Percentiles rank a stretch among this genome's conserved stretches.
Conservation (phyloP, 140 eudicot species). For the Stevia rebaudiana region DNA sequence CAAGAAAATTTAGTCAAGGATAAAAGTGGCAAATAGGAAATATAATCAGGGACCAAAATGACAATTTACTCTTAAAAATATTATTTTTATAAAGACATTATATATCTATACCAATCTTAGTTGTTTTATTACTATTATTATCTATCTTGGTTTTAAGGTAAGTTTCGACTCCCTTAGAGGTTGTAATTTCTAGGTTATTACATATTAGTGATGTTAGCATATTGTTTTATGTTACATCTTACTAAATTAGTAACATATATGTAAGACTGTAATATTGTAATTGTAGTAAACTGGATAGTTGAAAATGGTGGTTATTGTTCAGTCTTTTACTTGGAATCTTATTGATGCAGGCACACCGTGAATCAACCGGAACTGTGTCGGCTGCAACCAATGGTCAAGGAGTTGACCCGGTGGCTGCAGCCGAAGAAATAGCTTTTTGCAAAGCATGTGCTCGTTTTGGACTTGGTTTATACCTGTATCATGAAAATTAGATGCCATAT, state of each 20-base stretch:
- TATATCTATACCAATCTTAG: no score
- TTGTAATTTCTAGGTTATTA: background rate
- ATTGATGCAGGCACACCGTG: conserved; percentile 79
- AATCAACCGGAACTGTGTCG: conserved; percentile 82
- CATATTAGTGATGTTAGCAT: background rate
- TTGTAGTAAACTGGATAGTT: background rate
- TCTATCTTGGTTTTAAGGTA: background rate
- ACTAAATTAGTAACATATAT: background rate
- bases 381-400: conserved; percentile 24
- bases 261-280: background rate
- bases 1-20: no score
- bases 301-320: background rate
- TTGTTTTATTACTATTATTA: no score
- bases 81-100: no score
- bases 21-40: no score
- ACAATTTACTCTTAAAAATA: no score
- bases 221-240: background rate
- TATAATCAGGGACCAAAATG: no score
- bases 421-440: conserved; percentile 90
- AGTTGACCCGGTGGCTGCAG: conserved; percentile 88
- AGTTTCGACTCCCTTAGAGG: background rate
- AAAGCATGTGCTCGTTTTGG: conserved; percentile 98
- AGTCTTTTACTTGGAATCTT: conserved; percentile 4
- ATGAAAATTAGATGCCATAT: conserved; percentile 45
- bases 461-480: conserved; percentile 90